Evolutionary conservation across 805 yeast species (phyloP).

Genomic region (Scheffersomyces stipitis): DNA sequence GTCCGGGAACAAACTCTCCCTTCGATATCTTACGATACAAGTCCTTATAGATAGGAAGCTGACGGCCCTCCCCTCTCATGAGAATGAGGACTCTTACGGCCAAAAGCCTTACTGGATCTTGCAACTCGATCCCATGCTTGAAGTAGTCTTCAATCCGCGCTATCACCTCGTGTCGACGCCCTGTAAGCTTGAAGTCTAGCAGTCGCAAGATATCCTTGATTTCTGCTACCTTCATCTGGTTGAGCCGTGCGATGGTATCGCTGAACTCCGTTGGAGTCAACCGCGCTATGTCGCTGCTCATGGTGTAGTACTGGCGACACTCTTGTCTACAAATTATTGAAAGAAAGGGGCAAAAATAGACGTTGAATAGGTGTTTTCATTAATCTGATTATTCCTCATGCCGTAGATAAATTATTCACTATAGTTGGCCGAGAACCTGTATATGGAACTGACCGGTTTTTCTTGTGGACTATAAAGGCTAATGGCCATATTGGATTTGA

Average conservation of each 20-base stretch:
- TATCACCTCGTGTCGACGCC: slow-evolving; percentile 61
- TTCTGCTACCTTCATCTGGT: slow-evolving; percentile 47
- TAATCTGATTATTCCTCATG: too few species aligned
- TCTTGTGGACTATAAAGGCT: too few species aligned
- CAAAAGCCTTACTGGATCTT: slow-evolving; percentile 43
- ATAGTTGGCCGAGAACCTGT: too few species aligned
- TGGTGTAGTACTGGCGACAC: too few species aligned
- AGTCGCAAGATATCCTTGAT: slow-evolving; percentile 54
- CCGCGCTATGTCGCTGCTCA: not conserved
- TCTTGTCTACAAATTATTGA: too few species aligned
- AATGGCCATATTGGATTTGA: too few species aligned
- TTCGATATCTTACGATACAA: slow-evolving; percentile 25
- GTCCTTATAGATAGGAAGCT: slow-evolving; percentile 37
- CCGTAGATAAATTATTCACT: too few species aligned
- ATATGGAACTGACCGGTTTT: too few species aligned
- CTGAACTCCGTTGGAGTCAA: slow-evolving; percentile 12
- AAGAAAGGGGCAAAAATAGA: too few species aligned
- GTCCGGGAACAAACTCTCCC: slow-evolving; percentile 18
- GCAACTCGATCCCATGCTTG: slow-evolving; percentile 35
- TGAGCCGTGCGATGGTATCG: slow-evolving; percentile 29
- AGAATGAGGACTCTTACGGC: slow-evolving; percentile 46
- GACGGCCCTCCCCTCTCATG: slow-evolving; percentile 32
- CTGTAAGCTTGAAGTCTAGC: slow-evolving; percentile 49
- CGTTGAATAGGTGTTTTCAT: too few species aligned
- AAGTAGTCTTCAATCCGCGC: slow-evolving; percentile 52